phyloP scores from a whole-genome alignment of 148 eudicot species.

The Cornus kousa region DNA sequence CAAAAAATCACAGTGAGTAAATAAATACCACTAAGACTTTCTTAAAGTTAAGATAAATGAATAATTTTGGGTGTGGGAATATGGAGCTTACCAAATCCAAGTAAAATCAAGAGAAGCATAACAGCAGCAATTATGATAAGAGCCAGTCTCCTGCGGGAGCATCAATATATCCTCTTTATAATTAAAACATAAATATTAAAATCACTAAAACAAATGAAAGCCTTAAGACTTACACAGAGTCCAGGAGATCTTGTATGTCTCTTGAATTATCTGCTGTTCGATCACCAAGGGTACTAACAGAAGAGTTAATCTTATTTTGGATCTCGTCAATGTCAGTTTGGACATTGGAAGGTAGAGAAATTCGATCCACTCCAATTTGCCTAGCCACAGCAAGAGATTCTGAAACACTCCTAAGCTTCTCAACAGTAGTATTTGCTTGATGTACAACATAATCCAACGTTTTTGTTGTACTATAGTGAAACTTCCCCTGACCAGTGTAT shows the following conservation, averaged over 20 bases:
- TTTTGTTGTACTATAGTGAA: constrained; percentile 52
- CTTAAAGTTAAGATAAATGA: neutral
- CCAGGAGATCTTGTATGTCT: constrained; percentile 54
- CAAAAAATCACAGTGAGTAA: constrained; percentile 9
- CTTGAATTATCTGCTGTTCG: constrained; percentile 52
- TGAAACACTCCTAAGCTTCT: constrained; percentile 68
- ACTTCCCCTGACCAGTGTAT: constrained; percentile 78
- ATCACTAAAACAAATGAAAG: neutral
- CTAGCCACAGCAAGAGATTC: constrained; percentile 72
- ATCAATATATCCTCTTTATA: neutral
- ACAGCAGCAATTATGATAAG: constrained; percentile 79
- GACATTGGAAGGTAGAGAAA: constrained; percentile 60
- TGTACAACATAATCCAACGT: constrained; percentile 60
- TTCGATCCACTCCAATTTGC: constrained; percentile 50
- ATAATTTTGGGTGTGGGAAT: constrained; percentile 1
- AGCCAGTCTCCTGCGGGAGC: constrained; percentile 62
- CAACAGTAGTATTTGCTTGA: constrained; percentile 66
- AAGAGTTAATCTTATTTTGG: constrained; percentile 56
- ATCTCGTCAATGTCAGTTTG: constrained; percentile 71
- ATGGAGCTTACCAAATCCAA: constrained; percentile 71
- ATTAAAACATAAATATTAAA: neutral
- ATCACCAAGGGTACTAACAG: constrained; percentile 50
- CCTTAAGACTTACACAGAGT: constrained; percentile 50
- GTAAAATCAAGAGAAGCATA: constrained; percentile 73
- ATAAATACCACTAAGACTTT: neutral